Evolutionary conservation across 2,329 filamentous ascomycete genomes (phyloP).

Genomic region (Colletotrichum tropicale): DNA sequence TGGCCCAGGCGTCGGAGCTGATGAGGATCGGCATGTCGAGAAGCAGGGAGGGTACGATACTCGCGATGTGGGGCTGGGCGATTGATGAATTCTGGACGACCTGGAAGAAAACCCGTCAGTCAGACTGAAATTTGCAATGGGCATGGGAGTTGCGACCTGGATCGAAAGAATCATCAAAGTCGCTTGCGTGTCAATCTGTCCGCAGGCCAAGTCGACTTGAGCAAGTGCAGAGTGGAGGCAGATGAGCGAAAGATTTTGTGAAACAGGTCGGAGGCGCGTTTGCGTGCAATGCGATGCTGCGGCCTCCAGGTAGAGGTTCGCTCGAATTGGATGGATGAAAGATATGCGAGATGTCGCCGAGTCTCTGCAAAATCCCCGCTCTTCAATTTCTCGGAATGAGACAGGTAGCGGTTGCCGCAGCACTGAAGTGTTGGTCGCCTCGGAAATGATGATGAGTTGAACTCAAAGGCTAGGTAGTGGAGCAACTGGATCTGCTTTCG

Average conservation of each 20-base stretch:
- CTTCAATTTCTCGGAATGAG: background rate
- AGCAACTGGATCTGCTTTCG: background rate
- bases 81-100: background rate
- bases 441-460: background rate
- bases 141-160: background rate
- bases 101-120: background rate
- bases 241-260: background rate
- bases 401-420: background rate
- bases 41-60: background rate
- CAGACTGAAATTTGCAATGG: background rate
- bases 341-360: background rate
- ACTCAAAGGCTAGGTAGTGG: accelerated
- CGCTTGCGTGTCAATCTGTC: background rate
- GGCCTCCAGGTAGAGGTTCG: background rate
- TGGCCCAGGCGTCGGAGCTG: background rate
- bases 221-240: background rate
- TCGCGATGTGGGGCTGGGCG: background rate
- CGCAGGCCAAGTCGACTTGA: background rate
- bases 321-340: background rate
- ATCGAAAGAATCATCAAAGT: background rate
- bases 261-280: background rate
- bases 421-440: background rate
- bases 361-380: background rate
- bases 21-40: background rate
- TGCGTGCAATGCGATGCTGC: background rate